Evolutionary conservation across 1,284 basidiomycete genomes (phyloP).

Genomic region (Ustilago nuda): DNA sequence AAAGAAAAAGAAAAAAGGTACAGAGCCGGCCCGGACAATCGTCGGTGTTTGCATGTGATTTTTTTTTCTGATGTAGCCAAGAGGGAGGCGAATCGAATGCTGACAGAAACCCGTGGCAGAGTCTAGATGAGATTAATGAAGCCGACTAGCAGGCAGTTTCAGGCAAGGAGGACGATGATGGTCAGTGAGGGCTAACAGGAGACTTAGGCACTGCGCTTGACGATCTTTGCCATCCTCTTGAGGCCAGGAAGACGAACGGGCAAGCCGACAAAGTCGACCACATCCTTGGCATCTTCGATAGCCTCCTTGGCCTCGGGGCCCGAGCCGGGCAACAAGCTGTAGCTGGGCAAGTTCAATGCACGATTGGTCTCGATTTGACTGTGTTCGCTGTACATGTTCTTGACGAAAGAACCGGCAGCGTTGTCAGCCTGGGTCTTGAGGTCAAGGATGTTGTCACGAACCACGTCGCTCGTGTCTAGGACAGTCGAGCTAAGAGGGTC

Average conservation of each 20-base stretch:
- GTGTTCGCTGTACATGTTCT: slow-evolving; percentile 45
- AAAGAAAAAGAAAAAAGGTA: neutral
- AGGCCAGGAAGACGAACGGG: slow-evolving; percentile 28
- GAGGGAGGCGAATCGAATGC: slow-evolving; percentile 19
- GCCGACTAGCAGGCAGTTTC: neutral
- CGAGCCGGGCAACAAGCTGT: slow-evolving; percentile 30
- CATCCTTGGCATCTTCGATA: slow-evolving; percentile 12
- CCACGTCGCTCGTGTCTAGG: slow-evolving; percentile 33
- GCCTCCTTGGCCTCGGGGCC: slow-evolving; percentile 35
- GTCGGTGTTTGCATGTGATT: slow-evolving; percentile 5
- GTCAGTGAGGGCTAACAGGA: neutral
- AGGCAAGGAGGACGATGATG: neutral
- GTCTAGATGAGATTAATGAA: slow-evolving; percentile 1
- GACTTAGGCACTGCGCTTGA: slow-evolving; percentile 18
- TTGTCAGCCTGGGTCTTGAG: slow-evolving; percentile 29
- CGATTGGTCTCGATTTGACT: slow-evolving; percentile 24
- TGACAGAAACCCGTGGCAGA: slow-evolving; percentile 18
- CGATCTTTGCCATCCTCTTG: slow-evolving; percentile 38
- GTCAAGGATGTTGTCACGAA: slow-evolving; percentile 22
- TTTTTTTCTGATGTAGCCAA: neutral
- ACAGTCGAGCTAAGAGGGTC: slow-evolving; percentile 16
- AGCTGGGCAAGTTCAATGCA: slow-evolving; percentile 21
- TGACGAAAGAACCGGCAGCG: slow-evolving; percentile 35
- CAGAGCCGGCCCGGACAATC: neutral
- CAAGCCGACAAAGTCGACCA: slow-evolving; percentile 28